These are phyloP conservation scores for Diutina pseudorugosa DNA, from an alignment of 1,139 yeast genomes.

Conservation along the genomic window DNA sequence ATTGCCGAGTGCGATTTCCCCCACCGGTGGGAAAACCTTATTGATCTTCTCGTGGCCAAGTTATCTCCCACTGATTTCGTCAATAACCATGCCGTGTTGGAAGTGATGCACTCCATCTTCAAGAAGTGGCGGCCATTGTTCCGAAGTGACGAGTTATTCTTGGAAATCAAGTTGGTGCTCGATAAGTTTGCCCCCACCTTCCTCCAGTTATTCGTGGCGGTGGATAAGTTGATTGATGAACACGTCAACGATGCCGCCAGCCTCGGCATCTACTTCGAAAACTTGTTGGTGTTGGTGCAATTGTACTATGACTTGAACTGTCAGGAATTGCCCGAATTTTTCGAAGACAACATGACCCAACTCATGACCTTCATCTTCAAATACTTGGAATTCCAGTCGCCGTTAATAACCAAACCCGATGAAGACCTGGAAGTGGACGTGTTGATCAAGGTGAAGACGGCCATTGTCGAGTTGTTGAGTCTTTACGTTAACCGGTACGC, in stretches of 20 bases:
- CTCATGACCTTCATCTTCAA: slow-evolving; percentile 79
- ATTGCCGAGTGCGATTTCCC: slow-evolving; percentile 98
- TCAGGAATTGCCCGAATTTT: slow-evolving; percentile 96
- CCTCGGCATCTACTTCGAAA: slow-evolving; percentile 50
- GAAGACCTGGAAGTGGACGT: slow-evolving; percentile 68
- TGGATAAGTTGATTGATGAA: slow-evolving; percentile 53
- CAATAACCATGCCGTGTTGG: slow-evolving; percentile 73
- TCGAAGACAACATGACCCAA: slow-evolving; percentile 73
- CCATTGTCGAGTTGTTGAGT: slow-evolving; percentile 76
- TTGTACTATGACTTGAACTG: slow-evolving; percentile 89
- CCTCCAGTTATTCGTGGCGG: slow-evolving; percentile 47
- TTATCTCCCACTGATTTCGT: slow-evolving; percentile 54
- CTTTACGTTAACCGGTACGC: slow-evolving; percentile 85
- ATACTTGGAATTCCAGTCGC: slow-evolving; percentile 52
- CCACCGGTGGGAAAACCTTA: slow-evolving; percentile 67
- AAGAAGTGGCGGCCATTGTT: slow-evolving; percentile 94
- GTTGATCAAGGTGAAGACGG: slow-evolving; percentile 63
- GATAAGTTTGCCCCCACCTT: slow-evolving; percentile 81
- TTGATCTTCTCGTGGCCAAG: slow-evolving; percentile 63
- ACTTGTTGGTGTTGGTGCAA: slow-evolving; percentile 59
- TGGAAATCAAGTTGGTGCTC: slow-evolving; percentile 79
- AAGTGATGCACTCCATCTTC: slow-evolving; percentile 91
- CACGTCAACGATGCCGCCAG: slow-evolving; percentile 31
- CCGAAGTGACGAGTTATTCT: slow-evolving; percentile 78
- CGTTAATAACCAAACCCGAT: slow-evolving; percentile 39